Evolutionary conservation across 495 filamentous ascomycete genomes (phyloP).

Genomic region (Talaromyces borbonicus): DNA sequence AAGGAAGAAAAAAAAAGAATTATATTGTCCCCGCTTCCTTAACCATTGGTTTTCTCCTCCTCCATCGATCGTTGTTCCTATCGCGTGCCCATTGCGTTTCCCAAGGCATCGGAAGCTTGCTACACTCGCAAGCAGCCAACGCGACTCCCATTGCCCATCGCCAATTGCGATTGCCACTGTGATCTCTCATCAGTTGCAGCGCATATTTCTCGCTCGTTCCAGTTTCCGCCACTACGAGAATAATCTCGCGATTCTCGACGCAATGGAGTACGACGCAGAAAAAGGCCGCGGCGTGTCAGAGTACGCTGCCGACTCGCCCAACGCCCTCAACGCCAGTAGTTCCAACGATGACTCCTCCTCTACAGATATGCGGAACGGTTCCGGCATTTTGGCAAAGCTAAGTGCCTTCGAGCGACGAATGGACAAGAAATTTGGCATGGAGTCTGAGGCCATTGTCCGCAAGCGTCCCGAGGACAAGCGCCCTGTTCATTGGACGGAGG

Average conservation of each 20-base stretch:
- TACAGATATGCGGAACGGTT: not conserved
- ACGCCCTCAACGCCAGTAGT: not conserved
- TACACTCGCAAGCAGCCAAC: no score
- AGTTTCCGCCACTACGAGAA: no score
- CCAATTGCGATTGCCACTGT: no score
- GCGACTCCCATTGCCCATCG: no score
- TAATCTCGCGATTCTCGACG: not conserved
- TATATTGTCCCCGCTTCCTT: no score
- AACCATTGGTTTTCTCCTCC: no score
- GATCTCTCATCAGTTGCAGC: no score
- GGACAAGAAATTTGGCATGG: slow-evolving; percentile 44
- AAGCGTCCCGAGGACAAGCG: slow-evolving; percentile 37
- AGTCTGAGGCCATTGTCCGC: slow-evolving; percentile 41
- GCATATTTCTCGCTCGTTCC: no score
- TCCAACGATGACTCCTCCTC: slow-evolving; percentile 3
- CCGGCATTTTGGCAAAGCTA: slow-evolving; percentile 23
- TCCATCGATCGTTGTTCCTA: no score
- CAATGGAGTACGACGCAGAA: slow-evolving; percentile 7
- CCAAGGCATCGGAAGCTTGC: no score
- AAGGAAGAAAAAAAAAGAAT: no score
- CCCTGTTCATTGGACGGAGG: slow-evolving; percentile 18
- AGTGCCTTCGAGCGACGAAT: slow-evolving; percentile 37
- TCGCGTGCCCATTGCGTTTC: no score
- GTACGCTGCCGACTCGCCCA: not conserved
- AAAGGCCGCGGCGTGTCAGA: slow-evolving; percentile 1